These are phyloP conservation scores for Coniophora puteana DNA, from an alignment of 1,284 basidiomycete species.

Conservation along the genomic window DNA sequence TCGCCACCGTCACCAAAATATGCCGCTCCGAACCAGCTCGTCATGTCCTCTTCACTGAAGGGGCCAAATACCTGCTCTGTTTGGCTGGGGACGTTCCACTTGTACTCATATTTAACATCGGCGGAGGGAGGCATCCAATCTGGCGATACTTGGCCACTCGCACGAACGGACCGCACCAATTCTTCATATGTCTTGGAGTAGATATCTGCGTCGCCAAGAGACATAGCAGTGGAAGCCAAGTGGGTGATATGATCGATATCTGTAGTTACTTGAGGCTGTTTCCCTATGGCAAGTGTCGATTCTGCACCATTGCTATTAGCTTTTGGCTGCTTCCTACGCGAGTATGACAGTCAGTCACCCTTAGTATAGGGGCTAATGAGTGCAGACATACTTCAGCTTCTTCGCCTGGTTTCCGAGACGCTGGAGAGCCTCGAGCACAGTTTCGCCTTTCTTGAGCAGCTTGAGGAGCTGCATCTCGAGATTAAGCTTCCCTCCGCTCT, in stretches of 20 bases:
- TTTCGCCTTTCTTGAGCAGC: conserved; percentile 85
- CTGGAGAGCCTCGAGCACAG: conserved; percentile 86
- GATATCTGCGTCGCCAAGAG: conserved; percentile 77
- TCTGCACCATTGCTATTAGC: conserved; percentile 33
- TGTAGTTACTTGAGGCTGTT: conserved; percentile 34
- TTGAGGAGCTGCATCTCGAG: conserved; percentile 69
- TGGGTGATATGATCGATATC: conserved; percentile 79
- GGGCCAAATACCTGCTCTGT: conserved; percentile 67
- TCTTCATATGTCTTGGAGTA: conserved; percentile 84
- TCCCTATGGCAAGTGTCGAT: conserved; percentile 43
- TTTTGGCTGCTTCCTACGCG: conserved; percentile 21
- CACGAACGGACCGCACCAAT: conserved; percentile 69
- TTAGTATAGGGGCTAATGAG: neutral
- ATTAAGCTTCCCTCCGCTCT: conserved; percentile 63
- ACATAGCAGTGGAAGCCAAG: conserved; percentile 79
- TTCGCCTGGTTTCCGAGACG: conserved; percentile 76
- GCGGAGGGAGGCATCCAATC: conserved; percentile 78
- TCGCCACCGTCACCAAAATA: conserved; percentile 76
- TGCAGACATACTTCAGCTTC: conserved; percentile 45
- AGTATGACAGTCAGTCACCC: conserved; percentile 4
- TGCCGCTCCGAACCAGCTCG: conserved; percentile 66
- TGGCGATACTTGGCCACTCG: conserved; percentile 61
- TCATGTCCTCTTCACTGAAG: conserved; percentile 72
- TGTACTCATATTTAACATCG: conserved; percentile 74
- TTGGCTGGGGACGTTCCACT: conserved; percentile 60